phyloP scores from a whole-genome alignment of 2,329 filamentous ascomycete species.

The Lecanicillium sp. region DNA sequence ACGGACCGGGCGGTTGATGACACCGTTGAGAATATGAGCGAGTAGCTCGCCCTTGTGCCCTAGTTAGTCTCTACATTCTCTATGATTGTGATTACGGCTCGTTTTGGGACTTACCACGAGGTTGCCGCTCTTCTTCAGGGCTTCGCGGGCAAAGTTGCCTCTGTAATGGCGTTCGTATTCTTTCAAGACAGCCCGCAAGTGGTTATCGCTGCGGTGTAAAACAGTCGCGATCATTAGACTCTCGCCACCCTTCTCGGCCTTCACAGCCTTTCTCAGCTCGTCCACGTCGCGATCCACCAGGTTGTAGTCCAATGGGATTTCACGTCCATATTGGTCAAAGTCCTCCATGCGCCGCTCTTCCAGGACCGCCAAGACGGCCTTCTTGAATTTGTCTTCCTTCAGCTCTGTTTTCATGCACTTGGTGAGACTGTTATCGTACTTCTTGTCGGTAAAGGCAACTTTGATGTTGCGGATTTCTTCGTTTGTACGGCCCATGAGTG shows the following conservation, averaged over 20 bases:
- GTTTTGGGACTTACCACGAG: slow-evolving; percentile 76
- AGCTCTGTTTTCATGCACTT: slow-evolving; percentile 90
- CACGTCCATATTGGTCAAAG: slow-evolving; percentile 56
- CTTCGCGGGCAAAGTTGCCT: slow-evolving; percentile 81
- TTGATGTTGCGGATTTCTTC: slow-evolving; percentile 85
- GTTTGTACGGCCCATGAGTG: slow-evolving; percentile 84
- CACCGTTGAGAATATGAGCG: slow-evolving; percentile 90
- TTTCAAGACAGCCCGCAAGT: slow-evolving; percentile 73
- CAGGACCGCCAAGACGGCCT: slow-evolving; percentile 74
- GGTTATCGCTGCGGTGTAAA: slow-evolving; percentile 70
- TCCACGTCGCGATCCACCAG: slow-evolving; percentile 67
- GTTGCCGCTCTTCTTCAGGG: slow-evolving; percentile 83
- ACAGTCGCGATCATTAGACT: slow-evolving; percentile 82
- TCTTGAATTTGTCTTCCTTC: slow-evolving; percentile 93
- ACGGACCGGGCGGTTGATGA: slow-evolving; percentile 91
- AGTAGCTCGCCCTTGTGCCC: slow-evolving; percentile 75
- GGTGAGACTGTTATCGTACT: slow-evolving; percentile 74
- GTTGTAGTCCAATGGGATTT: slow-evolving; percentile 49
- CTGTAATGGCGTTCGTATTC: slow-evolving; percentile 68
- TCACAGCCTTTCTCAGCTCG: slow-evolving; percentile 60
- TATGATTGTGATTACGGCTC: no score
- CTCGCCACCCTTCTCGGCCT: slow-evolving; percentile 76
- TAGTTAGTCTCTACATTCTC: background rate
- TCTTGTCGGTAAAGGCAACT: slow-evolving; percentile 82
- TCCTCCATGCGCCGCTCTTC: slow-evolving; percentile 84